Base-by-base conservation (phyloP, 441 rosid genomes). In the Raphanus hybrid region DNA sequence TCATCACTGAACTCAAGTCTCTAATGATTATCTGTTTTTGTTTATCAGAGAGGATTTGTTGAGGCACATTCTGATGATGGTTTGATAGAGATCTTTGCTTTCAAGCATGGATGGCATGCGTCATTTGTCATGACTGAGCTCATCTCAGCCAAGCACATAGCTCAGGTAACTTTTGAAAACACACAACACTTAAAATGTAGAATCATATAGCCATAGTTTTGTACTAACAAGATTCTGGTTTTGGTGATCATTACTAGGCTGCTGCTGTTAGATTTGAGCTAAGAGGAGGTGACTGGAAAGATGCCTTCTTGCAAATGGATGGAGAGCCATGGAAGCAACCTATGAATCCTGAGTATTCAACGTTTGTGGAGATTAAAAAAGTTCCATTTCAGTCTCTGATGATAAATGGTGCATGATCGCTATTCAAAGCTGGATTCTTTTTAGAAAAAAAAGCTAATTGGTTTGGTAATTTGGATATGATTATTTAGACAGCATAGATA, bases 21-120 rank as follows among this genome's bases (percentile, higher is more conserved):
- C 8, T 7, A 2, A 23, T 15, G 32, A 1, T 48, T 48, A 4
- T 10, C 4, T 20, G 6, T 0, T 52, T 5, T 64, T 29, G 5
- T 29, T 29, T 0, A 4, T 29, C 5, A 29, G 34, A 29, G 34
- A 29, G 34, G 34, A 29, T 29, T 29, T 29, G 34, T 29, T 4
- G 34, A 29, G 5, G 34, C 34, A 0, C 34, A 29, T 29, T 29
- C 34, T 29, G 34, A 54, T 55, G 41, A 96, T 78, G 98, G 99
- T 76, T 90, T 96, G 62, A 85, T 96, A 52, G 99, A 96, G 83
- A 89, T 96, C 39, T 96, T 93, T 34, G 98, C 97, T 14, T 84
- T 96, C 69, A 96, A 96, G 86, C 99, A 96, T 71, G 99, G 92
- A 68, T 96, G 99, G 99, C 99, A 96, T 74, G 98, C 99, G 16